phyloP scores from a whole-genome alignment of 768 basidiomycete genomes.

The Pleurotus platypus region DNA sequence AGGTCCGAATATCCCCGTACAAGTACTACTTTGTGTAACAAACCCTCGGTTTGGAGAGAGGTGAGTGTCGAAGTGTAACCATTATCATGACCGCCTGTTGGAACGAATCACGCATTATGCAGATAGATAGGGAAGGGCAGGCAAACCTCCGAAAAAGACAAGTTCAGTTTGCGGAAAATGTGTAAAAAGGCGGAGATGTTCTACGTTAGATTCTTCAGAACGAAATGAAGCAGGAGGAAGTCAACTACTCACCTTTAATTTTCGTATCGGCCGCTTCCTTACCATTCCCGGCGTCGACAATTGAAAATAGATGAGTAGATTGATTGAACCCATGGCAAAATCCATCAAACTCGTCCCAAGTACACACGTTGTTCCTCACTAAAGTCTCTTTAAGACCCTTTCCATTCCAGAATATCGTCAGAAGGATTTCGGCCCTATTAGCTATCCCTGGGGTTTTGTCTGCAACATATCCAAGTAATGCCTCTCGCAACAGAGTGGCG shows the following conservation, averaged over 20 bases:
- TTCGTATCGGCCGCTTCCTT: conserved; percentile 55
- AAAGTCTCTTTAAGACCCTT: conserved; percentile 37
- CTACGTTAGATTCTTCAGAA: conserved; percentile 15
- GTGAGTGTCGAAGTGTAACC: conserved; percentile 41
- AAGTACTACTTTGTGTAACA: conserved; percentile 39
- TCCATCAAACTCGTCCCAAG: conserved; percentile 37
- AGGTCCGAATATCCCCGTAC: conserved; percentile 42
- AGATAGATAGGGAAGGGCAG: not conserved
- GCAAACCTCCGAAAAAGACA: conserved; percentile 46
- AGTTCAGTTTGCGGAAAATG: conserved; percentile 39
- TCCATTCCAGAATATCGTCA: conserved; percentile 41
- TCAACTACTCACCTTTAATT: conserved; percentile 40
- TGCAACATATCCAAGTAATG: conserved; percentile 11
- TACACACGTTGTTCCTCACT: conserved; percentile 21
- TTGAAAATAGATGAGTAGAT: conserved; percentile 42
- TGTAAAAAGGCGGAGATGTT: conserved; percentile 40
- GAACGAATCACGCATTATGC: not conserved
- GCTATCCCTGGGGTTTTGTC: conserved; percentile 3
- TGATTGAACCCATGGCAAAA: conserved; percentile 50
- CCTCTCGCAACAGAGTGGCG: conserved; percentile 29
- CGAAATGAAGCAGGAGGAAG: conserved; percentile 3
- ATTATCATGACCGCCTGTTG: conserved; percentile 46
- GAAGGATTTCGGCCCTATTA: conserved; percentile 27
- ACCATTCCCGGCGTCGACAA: conserved; percentile 47
- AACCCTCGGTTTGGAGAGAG: conserved; percentile 38